phyloP scores from a whole-genome alignment of 352 stramenopile species.

The Phytophthora nicotianae region DNA sequence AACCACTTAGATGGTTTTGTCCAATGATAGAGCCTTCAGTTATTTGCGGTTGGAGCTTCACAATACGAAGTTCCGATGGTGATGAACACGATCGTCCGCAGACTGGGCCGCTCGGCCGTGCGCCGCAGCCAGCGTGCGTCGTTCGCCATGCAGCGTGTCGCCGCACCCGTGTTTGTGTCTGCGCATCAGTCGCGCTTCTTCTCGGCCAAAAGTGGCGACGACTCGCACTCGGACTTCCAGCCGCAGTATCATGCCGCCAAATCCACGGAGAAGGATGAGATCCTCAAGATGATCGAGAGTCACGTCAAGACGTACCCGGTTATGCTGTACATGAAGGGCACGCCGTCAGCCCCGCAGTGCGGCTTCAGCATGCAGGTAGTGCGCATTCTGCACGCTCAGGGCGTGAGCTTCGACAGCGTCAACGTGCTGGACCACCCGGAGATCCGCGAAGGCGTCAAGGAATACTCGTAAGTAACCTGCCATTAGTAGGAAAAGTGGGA shows the following conservation, averaged over 20 bases:
- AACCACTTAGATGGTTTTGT: slow-evolving; percentile 4
- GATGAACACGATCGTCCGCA: slow-evolving; percentile 42
- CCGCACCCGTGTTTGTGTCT: slow-evolving; percentile 1
- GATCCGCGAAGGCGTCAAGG: slow-evolving; percentile 98
- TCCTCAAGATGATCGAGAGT: slow-evolving; percentile 91
- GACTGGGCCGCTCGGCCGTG: slow-evolving; percentile 36
- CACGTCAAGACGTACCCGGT: slow-evolving; percentile 92
- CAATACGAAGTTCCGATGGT: slow-evolving; percentile 32
- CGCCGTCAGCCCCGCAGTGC: slow-evolving; percentile 95
- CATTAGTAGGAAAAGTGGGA: background rate
- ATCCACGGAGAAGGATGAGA: slow-evolving; percentile 88
- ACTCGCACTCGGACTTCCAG: slow-evolving; percentile 91
- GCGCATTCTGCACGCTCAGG: slow-evolving; percentile 92
- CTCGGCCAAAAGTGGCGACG: slow-evolving; percentile 51
- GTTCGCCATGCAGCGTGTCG: slow-evolving; percentile 1
- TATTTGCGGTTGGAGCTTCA: background rate
- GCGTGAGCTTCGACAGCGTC: slow-evolving; percentile 96
- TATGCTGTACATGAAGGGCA: slow-evolving; percentile 99
- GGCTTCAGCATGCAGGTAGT: slow-evolving; percentile 98
- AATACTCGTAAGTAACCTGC: slow-evolving; percentile 91
- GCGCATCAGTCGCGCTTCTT: slow-evolving; percentile 33
- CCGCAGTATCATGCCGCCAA: slow-evolving; percentile 86
- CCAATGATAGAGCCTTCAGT: background rate
- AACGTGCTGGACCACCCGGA: slow-evolving; percentile 99
- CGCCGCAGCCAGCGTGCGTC: slow-evolving; percentile 27